These are phyloP conservation scores for Curvularia hawaiiensis DNA, from an alignment of 2,329 filamentous ascomycete species.

Conservation along the genomic window DNA sequence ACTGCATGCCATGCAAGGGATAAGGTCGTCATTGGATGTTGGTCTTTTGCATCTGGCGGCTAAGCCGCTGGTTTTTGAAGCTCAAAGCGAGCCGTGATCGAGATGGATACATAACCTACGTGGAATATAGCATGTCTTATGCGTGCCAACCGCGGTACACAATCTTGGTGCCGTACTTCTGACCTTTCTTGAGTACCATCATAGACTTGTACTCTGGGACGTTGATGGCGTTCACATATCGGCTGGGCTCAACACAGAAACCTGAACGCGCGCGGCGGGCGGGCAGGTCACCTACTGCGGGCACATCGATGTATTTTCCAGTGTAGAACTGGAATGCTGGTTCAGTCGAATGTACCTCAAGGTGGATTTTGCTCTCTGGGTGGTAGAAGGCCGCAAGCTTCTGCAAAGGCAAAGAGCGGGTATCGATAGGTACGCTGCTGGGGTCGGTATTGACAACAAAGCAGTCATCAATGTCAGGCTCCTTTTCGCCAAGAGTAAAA, in stretches of 20 bases:
- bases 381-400: conserved; percentile 76
- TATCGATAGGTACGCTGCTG: conserved; percentile 56
- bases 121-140: conserved; percentile 13
- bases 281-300: conserved; percentile 62
- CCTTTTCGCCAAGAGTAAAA: conserved; percentile 73
- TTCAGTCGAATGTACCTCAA: conserved; percentile 90
- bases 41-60: background rate
- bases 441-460: conserved; percentile 76
- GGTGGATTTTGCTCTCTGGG: conserved; percentile 73
- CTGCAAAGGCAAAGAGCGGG: conserved; percentile 62
- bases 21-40: background rate
- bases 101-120: background rate
- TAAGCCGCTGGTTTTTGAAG: background rate
- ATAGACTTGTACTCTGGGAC: conserved; percentile 78
- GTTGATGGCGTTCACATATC: conserved; percentile 89
- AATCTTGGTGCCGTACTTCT: conserved; percentile 79
- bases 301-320: conserved; percentile 81
- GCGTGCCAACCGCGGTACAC: conserved; percentile 85
- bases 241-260: conserved; percentile 90
- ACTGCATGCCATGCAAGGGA: background rate
- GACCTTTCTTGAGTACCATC: conserved; percentile 81
- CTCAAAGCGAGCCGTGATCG: background rate
- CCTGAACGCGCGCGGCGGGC: conserved; percentile 72
- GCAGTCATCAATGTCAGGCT: conserved; percentile 86
- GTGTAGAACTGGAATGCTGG: conserved; percentile 98